Evolutionary conservation across 192 early-diverging fungal genomes (phyloP).

Genomic region (Podila epigama): DNA sequence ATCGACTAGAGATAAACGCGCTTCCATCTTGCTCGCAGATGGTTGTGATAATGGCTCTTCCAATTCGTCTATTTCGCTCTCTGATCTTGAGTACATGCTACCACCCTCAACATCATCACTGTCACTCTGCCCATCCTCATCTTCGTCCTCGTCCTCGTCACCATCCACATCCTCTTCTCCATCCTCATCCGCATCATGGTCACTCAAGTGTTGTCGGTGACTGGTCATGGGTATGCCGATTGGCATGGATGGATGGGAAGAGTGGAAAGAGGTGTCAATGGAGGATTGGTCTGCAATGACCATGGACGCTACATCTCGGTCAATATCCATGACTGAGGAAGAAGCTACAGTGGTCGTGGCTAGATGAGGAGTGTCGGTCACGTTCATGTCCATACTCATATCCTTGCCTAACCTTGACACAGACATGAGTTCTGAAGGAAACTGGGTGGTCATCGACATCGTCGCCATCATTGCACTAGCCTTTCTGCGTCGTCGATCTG

Average conservation of each 20-base stretch:
- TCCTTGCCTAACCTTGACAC: too few species aligned
- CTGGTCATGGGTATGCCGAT: neutral
- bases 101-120: neutral
- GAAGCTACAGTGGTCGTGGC: too few species aligned
- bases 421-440: too few species aligned
- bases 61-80: neutral
- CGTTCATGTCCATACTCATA: too few species aligned
- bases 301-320: conserved; percentile 20
- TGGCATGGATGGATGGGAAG: neutral
- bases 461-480: too few species aligned
- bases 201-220: neutral
- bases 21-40: too few species aligned
- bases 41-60: neutral
- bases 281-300: conserved; percentile 4
- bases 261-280: neutral
- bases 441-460: too few species aligned
- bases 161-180: too few species aligned
- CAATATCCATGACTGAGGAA: conserved; percentile 5
- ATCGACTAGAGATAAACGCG: neutral
- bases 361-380: neutral
- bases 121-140: too few species aligned
- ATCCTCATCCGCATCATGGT: too few species aligned
- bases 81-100: too few species aligned
- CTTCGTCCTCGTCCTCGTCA: too few species aligned
- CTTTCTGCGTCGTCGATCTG: neutral